Conservation (phyloP, 495 filamentous ascomycete genomes). For the Aspergillus taichungensis region DNA sequence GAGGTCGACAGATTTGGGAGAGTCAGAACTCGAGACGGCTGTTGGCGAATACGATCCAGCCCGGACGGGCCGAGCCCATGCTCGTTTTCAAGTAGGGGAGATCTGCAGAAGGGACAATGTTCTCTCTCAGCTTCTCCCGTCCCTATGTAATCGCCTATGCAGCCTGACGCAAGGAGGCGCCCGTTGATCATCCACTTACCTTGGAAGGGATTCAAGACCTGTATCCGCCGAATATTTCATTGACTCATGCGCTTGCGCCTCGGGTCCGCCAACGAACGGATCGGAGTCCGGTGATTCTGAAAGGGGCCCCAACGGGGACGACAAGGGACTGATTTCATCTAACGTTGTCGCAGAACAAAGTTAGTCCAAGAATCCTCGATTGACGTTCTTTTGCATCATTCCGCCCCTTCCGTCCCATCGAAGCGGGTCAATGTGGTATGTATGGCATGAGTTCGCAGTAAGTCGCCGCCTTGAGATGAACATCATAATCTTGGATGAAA, state of each 20-base stretch:
- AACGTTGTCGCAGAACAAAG: not conserved
- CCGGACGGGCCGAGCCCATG: slow-evolving; percentile 62
- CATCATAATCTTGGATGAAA: too few species aligned
- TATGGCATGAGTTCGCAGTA: too few species aligned
- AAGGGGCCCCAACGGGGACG: slow-evolving; percentile 36
- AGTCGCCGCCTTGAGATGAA: too few species aligned
- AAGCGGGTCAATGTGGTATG: too few species aligned
- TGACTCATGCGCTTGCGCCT: slow-evolving; percentile 30
- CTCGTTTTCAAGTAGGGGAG: slow-evolving; percentile 53
- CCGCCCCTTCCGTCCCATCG: too few species aligned
- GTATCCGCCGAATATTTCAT: slow-evolving; percentile 36
- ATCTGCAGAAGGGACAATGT: slow-evolving; percentile 52
- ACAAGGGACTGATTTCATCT: slow-evolving; percentile 41
- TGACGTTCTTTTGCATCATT: too few species aligned
- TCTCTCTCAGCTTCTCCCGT: slow-evolving; percentile 22
- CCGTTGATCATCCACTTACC: slow-evolving; percentile 19
- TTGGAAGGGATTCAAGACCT: slow-evolving; percentile 36
- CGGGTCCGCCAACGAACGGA: slow-evolving; percentile 49
- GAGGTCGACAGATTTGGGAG: slow-evolving; percentile 56
- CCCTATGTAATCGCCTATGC: not conserved
- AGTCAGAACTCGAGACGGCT: slow-evolving; percentile 58
- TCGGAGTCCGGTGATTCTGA: slow-evolving; percentile 35
- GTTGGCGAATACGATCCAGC: slow-evolving; percentile 85
- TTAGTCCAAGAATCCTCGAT: not conserved
- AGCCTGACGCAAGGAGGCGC: slow-evolving; percentile 13